These are phyloP conservation scores for Cenococcum geophilum DNA, from an alignment of 495 filamentous ascomycete genomes.

Conservation along the genomic window DNA sequence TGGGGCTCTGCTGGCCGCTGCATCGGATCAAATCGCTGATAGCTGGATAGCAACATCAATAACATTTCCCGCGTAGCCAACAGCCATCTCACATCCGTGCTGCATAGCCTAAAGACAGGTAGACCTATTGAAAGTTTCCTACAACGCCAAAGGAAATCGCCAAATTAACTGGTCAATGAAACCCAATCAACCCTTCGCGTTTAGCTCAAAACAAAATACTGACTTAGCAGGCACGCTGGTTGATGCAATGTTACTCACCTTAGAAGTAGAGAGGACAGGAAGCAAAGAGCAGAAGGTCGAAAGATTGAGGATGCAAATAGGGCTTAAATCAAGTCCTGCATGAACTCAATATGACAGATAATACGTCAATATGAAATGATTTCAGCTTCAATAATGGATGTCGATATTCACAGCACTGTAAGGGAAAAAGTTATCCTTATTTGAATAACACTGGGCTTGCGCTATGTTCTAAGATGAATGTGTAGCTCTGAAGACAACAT, in stretches of 20 bases:
- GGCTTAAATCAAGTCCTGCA: slow-evolving; percentile 25
- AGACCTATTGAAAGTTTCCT: slow-evolving; percentile 28
- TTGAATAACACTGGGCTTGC: slow-evolving; percentile 4
- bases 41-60: slow-evolving; percentile 22
- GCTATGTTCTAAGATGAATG: slow-evolving; percentile 4
- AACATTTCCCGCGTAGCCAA: slow-evolving; percentile 31
- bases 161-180: slow-evolving; percentile 22
- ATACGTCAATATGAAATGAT: background rate
- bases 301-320: slow-evolving; percentile 25
- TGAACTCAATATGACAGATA: slow-evolving; percentile 14
- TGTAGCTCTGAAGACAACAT: background rate
- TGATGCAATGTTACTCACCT: slow-evolving; percentile 21
- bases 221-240: slow-evolving; percentile 5
- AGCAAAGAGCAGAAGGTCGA: slow-evolving; percentile 22
- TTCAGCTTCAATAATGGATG: background rate
- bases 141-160: slow-evolving; percentile 24
- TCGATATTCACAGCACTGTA: background rate
- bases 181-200: background rate
- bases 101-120: slow-evolving; percentile 26
- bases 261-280: slow-evolving; percentile 24
- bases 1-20: background rate
- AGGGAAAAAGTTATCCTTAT: background rate
- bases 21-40: background rate
- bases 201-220: background rate
- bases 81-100: slow-evolving; percentile 18